These are phyloP conservation scores for Notholithocarpus densiflorus DNA, from an alignment of 306 rosid genomes.

Conservation along the genomic window DNA sequence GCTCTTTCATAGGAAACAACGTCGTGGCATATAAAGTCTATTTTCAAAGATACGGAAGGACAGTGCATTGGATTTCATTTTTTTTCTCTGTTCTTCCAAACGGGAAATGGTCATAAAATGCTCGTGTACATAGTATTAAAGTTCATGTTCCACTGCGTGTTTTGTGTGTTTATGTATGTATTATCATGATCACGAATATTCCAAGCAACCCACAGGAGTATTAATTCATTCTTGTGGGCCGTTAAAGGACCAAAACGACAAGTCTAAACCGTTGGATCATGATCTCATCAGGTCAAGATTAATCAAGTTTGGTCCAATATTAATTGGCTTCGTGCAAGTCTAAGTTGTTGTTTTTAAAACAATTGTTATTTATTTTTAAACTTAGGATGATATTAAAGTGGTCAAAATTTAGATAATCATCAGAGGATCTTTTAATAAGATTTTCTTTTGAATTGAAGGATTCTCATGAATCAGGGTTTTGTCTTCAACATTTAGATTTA, in stretches of 20 bases:
- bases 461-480: too few relatives aligned
- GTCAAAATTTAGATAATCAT: slow-evolving; percentile 53
- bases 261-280: slow-evolving; percentile 39
- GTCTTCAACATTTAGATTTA: too few relatives aligned
- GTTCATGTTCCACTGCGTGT: slow-evolving; percentile 24
- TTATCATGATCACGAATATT: slow-evolving; percentile 42
- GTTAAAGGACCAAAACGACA: neutral
- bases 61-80: slow-evolving; percentile 21
- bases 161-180: slow-evolving; percentile 25
- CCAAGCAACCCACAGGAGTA: slow-evolving; percentile 39
- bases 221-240: slow-evolving; percentile 27
- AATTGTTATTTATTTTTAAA: slow-evolving; percentile 6
- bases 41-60: slow-evolving; percentile 47
- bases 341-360: neutral
- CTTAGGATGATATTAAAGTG: slow-evolving; percentile 11
- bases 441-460: slow-evolving; percentile 24
- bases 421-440: slow-evolving; percentile 40
- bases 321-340: neutral
- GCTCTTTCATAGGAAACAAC: slow-evolving; percentile 14
- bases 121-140: slow-evolving; percentile 11
- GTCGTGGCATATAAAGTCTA: slow-evolving; percentile 6
- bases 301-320: slow-evolving; percentile 41
- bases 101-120: slow-evolving; percentile 14
- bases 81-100: slow-evolving; percentile 6
- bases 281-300: slow-evolving; percentile 30